These are phyloP conservation scores for Trametes polyzona DNA, from an alignment of 1,284 basidiomycete genomes.

Conservation along the genomic window DNA sequence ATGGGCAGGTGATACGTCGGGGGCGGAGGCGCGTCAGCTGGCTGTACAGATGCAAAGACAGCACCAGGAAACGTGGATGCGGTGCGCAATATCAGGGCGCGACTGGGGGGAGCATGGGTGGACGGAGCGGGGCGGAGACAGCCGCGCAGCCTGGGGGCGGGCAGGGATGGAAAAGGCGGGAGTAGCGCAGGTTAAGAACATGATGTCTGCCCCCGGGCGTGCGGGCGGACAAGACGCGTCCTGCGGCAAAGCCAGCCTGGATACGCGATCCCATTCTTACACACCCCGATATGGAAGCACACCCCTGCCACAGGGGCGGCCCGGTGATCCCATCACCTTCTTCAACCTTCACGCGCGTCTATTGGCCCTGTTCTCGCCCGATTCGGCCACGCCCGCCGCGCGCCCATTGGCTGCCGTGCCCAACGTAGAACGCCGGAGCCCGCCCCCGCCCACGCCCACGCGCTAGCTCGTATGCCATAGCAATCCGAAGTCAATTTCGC, in stretches of 20 bases:
- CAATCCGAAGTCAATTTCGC: neutral
- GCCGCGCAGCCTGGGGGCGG: constrained; percentile 1
- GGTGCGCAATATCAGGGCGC: neutral
- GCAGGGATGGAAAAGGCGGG: constrained; percentile 8
- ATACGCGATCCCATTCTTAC: constrained; percentile 21
- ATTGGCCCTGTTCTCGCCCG: neutral
- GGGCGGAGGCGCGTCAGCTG: neutral
- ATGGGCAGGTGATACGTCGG: constrained; percentile 17
- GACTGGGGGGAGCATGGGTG: neutral
- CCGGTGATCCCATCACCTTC: constrained; percentile 9
- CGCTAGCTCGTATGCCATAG: neutral
- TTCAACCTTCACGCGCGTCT: constrained; percentile 2
- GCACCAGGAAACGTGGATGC: constrained; percentile 4
- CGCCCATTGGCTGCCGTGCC: constrained; percentile 1
- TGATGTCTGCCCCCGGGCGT: neutral
- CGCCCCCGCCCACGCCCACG: neutral
- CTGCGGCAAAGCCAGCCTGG: constrained; percentile 17
- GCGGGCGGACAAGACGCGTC: constrained; percentile 8
- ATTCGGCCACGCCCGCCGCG: constrained; percentile 1
- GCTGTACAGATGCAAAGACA: constrained; percentile 14
- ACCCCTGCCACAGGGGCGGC: constrained; percentile 12
- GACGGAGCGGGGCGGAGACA: neutral
- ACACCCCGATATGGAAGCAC: constrained; percentile 13
- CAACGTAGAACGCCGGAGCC: constrained; percentile 3
- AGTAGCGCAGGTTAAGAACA: neutral